Base-by-base conservation (phyloP, 1,284 basidiomycete genomes). In the Boletus mariae region DNA sequence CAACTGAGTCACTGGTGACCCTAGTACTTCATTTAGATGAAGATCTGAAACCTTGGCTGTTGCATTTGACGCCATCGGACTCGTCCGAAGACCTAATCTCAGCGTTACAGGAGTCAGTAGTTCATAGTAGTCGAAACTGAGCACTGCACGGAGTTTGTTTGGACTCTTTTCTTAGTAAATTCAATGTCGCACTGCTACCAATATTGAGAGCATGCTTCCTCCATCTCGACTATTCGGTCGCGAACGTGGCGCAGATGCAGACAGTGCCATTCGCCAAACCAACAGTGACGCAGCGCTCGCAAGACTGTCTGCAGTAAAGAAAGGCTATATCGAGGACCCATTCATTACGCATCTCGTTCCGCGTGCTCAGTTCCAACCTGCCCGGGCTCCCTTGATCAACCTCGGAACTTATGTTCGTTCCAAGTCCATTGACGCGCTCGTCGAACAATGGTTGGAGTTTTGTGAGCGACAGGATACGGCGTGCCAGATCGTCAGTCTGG, bases 391-490 rank as follows among this genome's bases (percentile, higher is more conserved):
- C 0, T 73, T 98, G 59, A 98, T 99, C 76, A 98, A 98, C 68
- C 80, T 98, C 44, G 96, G 96, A 8, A 99, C 96, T 1, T 92
- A 90, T 60, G 83, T 97, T 52, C 82, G 97, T 50, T 87, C 90
- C 0, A 77, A 80, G 45, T 87, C 84, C 2, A 83, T 98, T 44
- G 97, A 99, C 65, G 69, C 72, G 44, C 80, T 98, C 6, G 85
- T 97, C 0, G 74, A 86, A 20, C 69, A 77, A 43, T 98, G 94
- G 80, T 61, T 97, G 37, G 58, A 54, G 10, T 25, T 54, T 7
- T 69, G 63, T 17, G 63, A 69, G 17, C 58, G 50, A 38, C 63
- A 56, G 31, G 26, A 25, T 17, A 62, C 54, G 10, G 15, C 25
- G 5, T 68, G 63, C 25, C 66, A 68, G 45, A 65, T 64, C 45